Percentiles rank a stretch among this genome's conserved stretches.
Conservation (phyloP, 2,329 filamentous ascomycete species). For the Talaromyces piceae region DNA sequence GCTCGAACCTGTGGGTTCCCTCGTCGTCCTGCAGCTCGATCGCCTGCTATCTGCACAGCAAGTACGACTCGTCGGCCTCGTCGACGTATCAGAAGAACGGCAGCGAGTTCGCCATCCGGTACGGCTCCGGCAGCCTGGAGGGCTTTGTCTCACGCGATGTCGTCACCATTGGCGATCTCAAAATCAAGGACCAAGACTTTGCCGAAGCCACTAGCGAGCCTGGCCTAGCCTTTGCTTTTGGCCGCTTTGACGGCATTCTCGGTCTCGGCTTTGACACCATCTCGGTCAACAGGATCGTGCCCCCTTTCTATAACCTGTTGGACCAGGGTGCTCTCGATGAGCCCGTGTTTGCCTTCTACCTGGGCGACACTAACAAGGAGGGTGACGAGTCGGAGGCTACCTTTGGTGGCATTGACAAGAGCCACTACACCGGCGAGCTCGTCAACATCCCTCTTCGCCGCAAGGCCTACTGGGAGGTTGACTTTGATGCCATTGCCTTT, state of each 20-base stretch:
- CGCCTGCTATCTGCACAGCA: constrained; percentile 93
- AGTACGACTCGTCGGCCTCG: constrained; percentile 87
- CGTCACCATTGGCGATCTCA: constrained; percentile 79
- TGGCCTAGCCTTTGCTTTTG: constrained; percentile 94
- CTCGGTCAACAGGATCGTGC: constrained; percentile 90
- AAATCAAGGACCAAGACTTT: constrained; percentile 84
- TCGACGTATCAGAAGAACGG: constrained; percentile 93
- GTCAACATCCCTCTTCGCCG: constrained; percentile 90
- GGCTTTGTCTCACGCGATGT: constrained; percentile 90
- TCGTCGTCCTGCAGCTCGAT: constrained; percentile 86
- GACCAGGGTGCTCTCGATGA: constrained; percentile 85
- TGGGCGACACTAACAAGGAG: constrained; percentile 64
- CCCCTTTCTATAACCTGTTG: constrained; percentile 94
- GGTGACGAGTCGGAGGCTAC: constrained; percentile 74
- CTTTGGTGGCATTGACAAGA: constrained; percentile 81
- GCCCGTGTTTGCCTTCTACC: constrained; percentile 93
- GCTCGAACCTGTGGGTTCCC: constrained; percentile 98
- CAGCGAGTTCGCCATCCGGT: constrained; percentile 82
- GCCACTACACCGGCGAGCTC: constrained; percentile 77
- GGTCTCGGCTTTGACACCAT: constrained; percentile 93
- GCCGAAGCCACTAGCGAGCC: constrained; percentile 95
- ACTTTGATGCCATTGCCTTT: constrained; percentile 84
- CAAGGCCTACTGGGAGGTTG: constrained; percentile 99
- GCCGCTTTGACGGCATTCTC: constrained; percentile 92
- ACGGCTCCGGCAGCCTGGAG: constrained; percentile 88